phyloP scores from a whole-genome alignment of 2,329 filamentous ascomycete species.

The Sarocladium oryzae region DNA sequence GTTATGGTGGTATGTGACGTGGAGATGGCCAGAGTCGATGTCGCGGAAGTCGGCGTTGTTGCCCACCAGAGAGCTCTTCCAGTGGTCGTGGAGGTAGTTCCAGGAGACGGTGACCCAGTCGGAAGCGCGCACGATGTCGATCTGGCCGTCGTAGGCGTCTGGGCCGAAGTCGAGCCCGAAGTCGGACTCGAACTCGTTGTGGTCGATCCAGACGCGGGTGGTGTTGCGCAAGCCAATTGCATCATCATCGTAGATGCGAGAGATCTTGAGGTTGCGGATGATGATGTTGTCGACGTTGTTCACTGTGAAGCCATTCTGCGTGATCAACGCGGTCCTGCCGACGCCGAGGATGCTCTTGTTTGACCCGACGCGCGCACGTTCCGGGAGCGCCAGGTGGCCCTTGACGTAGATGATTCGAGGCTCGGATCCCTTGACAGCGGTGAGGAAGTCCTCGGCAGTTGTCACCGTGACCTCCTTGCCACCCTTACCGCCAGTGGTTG shows the following conservation, averaged over 20 bases:
- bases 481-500: slow-evolving; percentile 33
- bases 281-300: slow-evolving; percentile 28
- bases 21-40: slow-evolving; percentile 35
- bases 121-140: slow-evolving; percentile 36
- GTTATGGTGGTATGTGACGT: slow-evolving; percentile 45
- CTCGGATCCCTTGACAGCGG: slow-evolving; percentile 35
- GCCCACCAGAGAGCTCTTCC: slow-evolving; percentile 39
- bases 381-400: slow-evolving; percentile 32
- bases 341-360: slow-evolving; percentile 37
- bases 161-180: slow-evolving; percentile 26
- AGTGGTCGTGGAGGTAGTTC: slow-evolving; percentile 45
- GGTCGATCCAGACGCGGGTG: slow-evolving; percentile 40
- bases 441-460: slow-evolving; percentile 34
- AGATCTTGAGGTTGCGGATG: slow-evolving; percentile 29
- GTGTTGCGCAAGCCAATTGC: slow-evolving; percentile 37
- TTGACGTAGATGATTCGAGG: slow-evolving; percentile 37
- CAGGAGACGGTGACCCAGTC: slow-evolving; percentile 41
- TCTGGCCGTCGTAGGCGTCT: slow-evolving; percentile 36
- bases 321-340: slow-evolving; percentile 24
- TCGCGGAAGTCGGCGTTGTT: slow-evolving; percentile 32
- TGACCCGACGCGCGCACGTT: slow-evolving; percentile 32
- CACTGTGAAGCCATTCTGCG: slow-evolving; percentile 27
- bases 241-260: slow-evolving; percentile 32
- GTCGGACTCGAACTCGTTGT: slow-evolving; percentile 39
- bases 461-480: slow-evolving; percentile 40